phyloP scores from a whole-genome alignment of 2,329 filamentous ascomycete species.

The Alternaria gaisen region DNA sequence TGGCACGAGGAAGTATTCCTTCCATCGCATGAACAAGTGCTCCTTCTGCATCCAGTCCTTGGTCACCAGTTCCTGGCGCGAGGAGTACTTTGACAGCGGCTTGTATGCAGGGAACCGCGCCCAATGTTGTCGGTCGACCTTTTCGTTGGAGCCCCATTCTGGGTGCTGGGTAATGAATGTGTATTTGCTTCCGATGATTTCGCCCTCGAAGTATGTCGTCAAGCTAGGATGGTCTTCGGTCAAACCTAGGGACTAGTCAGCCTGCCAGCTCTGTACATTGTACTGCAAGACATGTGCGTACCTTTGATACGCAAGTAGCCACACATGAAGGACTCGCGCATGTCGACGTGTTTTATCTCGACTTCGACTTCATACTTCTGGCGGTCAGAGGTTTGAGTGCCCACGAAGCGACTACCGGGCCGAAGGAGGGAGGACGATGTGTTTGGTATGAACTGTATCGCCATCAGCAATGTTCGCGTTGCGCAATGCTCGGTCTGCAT shows the following conservation, averaged over 20 bases:
- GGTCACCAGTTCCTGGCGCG: constrained; percentile 66
- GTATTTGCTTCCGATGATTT: constrained; percentile 95
- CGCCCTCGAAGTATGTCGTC: constrained; percentile 97
- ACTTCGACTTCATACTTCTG: constrained; percentile 96
- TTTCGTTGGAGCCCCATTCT: constrained; percentile 90
- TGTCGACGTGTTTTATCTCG: constrained; percentile 94
- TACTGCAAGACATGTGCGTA: constrained; percentile 50
- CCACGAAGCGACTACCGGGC: constrained; percentile 85
- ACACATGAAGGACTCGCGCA: constrained; percentile 92
- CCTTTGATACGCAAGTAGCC: constrained; percentile 97
- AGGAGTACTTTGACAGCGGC: constrained; percentile 73
- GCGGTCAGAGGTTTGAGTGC: constrained; percentile 91
- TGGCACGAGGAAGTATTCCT: constrained; percentile 96
- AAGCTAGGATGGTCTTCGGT: constrained; percentile 97
- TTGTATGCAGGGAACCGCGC: constrained; percentile 86
- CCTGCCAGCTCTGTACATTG: neutral
- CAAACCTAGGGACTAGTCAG: constrained; percentile 67
- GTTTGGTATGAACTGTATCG: constrained; percentile 71
- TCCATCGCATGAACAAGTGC: constrained; percentile 98
- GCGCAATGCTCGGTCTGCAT: constrained; percentile 1
- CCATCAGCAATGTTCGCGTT: constrained; percentile 28
- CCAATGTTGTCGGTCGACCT: constrained; percentile 94
- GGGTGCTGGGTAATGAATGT: constrained; percentile 91
- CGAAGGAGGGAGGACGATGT: constrained; percentile 88
- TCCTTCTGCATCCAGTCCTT: constrained; percentile 80